These are phyloP conservation scores for Biscogniauxia mediterranea DNA, from an alignment of 2,329 filamentous ascomycete species.

Conservation along the genomic window DNA sequence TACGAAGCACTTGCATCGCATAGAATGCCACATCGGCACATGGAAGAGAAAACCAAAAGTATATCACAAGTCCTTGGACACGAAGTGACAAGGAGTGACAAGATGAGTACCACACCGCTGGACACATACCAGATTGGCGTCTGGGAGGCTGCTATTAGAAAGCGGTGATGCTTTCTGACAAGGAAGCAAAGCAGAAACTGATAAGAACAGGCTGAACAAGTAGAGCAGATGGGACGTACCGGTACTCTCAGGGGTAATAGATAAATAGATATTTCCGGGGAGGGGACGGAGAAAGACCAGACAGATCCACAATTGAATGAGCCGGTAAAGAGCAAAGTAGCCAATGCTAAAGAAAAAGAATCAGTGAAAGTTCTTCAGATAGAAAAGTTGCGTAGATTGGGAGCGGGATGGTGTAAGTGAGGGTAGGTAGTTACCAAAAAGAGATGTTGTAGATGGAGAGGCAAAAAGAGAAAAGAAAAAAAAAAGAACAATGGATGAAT, in stretches of 20 bases:
- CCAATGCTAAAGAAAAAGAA: neutral
- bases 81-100: conserved; percentile 13
- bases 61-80: conserved; percentile 4
- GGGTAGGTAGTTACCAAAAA: neutral
- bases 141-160: conserved; percentile 6
- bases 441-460: neutral
- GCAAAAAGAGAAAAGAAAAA: neutral
- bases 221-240: conserved; percentile 12
- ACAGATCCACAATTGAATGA: conserved; percentile 5
- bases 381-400: neutral
- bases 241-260: conserved; percentile 6
- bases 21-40: conserved; percentile 9
- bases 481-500: neutral
- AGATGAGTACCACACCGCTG: conserved; percentile 17
- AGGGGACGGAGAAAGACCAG: conserved; percentile 2
- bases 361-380: neutral
- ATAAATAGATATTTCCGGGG: conserved; percentile 7
- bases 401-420: neutral
- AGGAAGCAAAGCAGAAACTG: conserved; percentile 4
- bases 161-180: conserved; percentile 10
- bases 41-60: neutral
- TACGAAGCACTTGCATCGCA: conserved; percentile 9
- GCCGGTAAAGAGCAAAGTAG: neutral
- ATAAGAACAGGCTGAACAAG: conserved; percentile 14
- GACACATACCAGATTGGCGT: conserved; percentile 14